phyloP scores from a whole-genome alignment of 2,329 filamentous ascomycete genomes.

The Lasiodiplodia citricola region DNA sequence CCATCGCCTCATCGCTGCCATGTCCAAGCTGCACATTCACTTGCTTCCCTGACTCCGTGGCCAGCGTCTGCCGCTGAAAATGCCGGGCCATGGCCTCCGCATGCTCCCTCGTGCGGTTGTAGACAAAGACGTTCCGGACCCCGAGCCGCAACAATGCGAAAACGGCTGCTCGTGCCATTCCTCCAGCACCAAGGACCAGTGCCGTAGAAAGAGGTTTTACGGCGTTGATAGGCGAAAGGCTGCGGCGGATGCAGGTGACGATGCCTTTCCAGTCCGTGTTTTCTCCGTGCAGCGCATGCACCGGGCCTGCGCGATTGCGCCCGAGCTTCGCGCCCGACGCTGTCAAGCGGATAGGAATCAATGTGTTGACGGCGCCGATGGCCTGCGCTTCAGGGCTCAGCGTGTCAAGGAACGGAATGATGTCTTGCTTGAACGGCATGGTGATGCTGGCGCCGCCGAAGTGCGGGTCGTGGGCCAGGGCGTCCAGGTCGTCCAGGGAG shows the following conservation, averaged over 20 bases:
- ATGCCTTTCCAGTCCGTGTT: background rate
- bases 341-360: background rate
- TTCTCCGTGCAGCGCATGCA: background rate
- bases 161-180: background rate
- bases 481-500: background rate
- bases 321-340: background rate
- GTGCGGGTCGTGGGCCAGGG: background rate
- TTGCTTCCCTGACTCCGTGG: background rate
- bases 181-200: background rate
- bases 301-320: background rate
- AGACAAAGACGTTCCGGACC: background rate
- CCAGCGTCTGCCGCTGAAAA: background rate
- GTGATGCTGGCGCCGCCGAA: background rate
- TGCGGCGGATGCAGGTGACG: background rate
- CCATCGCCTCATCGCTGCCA: no score
- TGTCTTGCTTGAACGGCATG: background rate
- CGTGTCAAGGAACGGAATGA: background rate
- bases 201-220: background rate
- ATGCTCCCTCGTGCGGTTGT: background rate
- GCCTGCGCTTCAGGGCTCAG: background rate
- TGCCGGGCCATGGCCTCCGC: background rate
- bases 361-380: background rate
- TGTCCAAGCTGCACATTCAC: background rate
- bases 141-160: background rate
- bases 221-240: background rate